These are phyloP conservation scores for Ascochyta rabiei DNA, from an alignment of 2,329 filamentous ascomycete genomes.

Conservation along the genomic window DNA sequence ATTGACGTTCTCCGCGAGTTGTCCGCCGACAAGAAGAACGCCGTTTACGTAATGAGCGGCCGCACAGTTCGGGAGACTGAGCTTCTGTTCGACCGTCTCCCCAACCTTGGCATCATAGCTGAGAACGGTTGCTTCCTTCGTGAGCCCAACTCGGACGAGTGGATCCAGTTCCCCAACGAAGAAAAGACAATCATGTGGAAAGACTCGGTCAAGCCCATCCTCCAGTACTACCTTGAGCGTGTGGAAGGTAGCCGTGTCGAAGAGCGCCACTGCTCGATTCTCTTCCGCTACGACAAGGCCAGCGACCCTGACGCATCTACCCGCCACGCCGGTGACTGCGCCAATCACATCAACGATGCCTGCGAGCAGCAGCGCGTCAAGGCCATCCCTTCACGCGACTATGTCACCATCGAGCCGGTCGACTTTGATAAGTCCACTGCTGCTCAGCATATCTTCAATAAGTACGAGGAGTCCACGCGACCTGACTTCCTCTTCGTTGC, in stretches of 20 bases:
- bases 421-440: constrained; percentile 90
- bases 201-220: constrained; percentile 77
- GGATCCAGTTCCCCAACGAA: constrained; percentile 79
- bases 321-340: constrained; percentile 85
- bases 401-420: constrained; percentile 81
- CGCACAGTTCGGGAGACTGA: constrained; percentile 88
- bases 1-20: constrained; percentile 83
- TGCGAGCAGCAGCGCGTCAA: constrained; percentile 84
- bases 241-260: constrained; percentile 88
- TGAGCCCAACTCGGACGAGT: constrained; percentile 68
- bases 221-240: constrained; percentile 88
- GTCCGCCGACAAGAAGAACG: constrained; percentile 78
- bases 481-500: constrained; percentile 88
- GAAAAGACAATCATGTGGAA: constrained; percentile 79
- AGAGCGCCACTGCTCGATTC: constrained; percentile 86
- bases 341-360: constrained; percentile 93
- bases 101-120: constrained; percentile 85
- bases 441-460: constrained; percentile 72
- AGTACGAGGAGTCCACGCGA: constrained; percentile 31
- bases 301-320: constrained; percentile 77
- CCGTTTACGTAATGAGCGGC: constrained; percentile 92
- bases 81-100: constrained; percentile 80
- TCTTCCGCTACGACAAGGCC: constrained; percentile 87
- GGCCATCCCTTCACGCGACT: constrained; percentile 79
- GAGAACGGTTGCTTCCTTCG: constrained; percentile 94